phyloP scores from a whole-genome alignment of 2,329 filamentous ascomycete genomes.

The Fusarium virguliforme region DNA sequence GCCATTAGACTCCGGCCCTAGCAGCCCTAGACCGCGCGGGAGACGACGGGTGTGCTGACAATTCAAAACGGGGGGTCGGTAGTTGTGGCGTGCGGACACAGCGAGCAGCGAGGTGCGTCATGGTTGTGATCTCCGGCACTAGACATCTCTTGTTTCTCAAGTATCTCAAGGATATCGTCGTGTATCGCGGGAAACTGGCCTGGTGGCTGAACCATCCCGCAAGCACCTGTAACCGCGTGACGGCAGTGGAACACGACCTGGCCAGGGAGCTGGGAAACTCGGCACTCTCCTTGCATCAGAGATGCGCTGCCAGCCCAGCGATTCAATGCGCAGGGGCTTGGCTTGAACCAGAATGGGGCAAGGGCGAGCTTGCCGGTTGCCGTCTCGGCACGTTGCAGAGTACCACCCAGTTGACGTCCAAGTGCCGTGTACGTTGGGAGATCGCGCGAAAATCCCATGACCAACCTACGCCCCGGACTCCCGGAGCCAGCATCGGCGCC shows the following conservation, averaged over 20 bases:
- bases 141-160: not conserved
- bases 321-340: constrained; percentile 34
- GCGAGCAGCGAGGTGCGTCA: constrained; percentile 30
- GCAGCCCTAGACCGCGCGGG: constrained; percentile 36
- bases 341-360: constrained; percentile 24
- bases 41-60: constrained; percentile 29
- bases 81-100: constrained; percentile 32
- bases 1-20: constrained; percentile 37
- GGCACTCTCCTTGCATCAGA: constrained; percentile 22
- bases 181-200: constrained; percentile 2
- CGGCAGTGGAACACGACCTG: constrained; percentile 16
- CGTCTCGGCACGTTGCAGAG: constrained; percentile 38
- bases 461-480: constrained; percentile 35
- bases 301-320: constrained; percentile 25
- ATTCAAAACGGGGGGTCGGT: constrained; percentile 29
- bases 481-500: constrained; percentile 36
- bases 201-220: constrained; percentile 9
- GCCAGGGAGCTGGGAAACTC: constrained; percentile 26
- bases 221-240: constrained; percentile 12
- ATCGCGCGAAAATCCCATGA: constrained; percentile 32
- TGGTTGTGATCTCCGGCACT: constrained; percentile 11
- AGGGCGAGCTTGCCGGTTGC: constrained; percentile 38
- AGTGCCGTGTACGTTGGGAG: constrained; percentile 33
- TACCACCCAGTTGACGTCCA: constrained; percentile 24
- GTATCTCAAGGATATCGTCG: constrained; percentile 10